Evolutionary conservation across 148 eudicot genomes (phyloP).

Genomic region (Agrostemma githago): DNA sequence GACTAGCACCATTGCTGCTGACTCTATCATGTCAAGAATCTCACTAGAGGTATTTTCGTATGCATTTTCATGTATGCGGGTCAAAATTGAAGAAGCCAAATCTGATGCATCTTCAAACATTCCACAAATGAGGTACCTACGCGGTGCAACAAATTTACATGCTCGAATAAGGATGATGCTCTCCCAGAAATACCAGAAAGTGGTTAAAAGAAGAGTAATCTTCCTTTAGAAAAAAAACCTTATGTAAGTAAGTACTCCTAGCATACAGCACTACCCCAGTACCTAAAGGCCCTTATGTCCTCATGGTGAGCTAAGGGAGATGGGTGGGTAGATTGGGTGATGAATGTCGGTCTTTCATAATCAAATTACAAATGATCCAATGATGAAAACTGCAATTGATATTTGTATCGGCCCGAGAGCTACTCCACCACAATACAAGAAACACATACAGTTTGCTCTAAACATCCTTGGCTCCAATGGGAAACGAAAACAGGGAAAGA

Average conservation of each 20-base stretch:
- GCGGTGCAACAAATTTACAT: slow-evolving; percentile 13
- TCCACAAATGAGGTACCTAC: slow-evolving; percentile 71
- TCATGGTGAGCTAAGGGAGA: background rate
- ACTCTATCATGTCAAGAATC: slow-evolving; percentile 58
- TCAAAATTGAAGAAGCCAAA: slow-evolving; percentile 50
- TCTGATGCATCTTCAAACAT: slow-evolving; percentile 66
- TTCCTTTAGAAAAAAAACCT: background rate
- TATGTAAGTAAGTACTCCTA: background rate
- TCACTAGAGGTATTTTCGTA: slow-evolving; percentile 19
- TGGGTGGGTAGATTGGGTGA: background rate
- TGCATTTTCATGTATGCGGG: slow-evolving; percentile 29
- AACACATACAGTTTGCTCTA: background rate
- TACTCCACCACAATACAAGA: background rate
- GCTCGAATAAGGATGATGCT: background rate
- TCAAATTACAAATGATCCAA: background rate
- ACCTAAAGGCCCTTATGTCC: background rate
- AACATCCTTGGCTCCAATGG: background rate
- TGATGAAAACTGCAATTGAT: background rate
- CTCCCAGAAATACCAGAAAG: background rate
- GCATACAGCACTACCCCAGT: background rate
- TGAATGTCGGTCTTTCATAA: background rate
- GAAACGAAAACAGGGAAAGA: background rate
- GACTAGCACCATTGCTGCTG: slow-evolving; percentile 79
- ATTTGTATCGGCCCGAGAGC: background rate
- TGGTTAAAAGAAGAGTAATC: background rate